Percentiles rank a stretch among this genome's conserved stretches.
Evolutionary conservation across 2,329 filamentous ascomycete species (phyloP).

Genomic region (Hypoxylon sp.): DNA sequence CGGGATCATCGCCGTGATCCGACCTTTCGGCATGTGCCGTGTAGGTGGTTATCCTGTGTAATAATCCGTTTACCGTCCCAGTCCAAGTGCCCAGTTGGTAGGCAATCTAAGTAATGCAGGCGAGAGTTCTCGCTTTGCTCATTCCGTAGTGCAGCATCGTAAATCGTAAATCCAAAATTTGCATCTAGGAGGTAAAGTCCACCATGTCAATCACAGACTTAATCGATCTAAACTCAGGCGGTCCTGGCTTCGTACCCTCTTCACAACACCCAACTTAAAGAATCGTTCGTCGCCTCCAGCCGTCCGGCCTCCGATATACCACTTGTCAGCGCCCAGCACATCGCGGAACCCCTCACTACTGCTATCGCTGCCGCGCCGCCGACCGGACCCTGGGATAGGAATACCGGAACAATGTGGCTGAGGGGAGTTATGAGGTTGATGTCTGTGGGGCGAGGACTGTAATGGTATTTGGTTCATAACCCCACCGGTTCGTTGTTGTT

Average conservation of each 20-base stretch:
- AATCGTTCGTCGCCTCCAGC: constrained; percentile 81
- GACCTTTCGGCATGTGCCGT: neutral
- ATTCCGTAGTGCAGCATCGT: no score
- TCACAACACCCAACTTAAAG: constrained; percentile 81
- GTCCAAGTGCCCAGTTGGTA: neutral
- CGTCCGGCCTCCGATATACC: constrained; percentile 82
- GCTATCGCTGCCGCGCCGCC: constrained; percentile 76
- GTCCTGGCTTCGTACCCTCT: constrained; percentile 76
- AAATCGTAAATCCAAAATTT: neutral
- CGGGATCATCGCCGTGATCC: constrained; percentile 5
- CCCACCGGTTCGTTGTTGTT: constrained; percentile 35
- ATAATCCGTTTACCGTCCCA: constrained; percentile 7
- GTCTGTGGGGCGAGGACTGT: constrained; percentile 42
- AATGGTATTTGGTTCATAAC: constrained; percentile 46
- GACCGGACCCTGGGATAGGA: constrained; percentile 45
- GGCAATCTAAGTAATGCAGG: no score
- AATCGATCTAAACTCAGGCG: constrained; percentile 77
- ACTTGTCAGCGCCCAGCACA: constrained; percentile 75
- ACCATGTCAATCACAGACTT: constrained; percentile 65
- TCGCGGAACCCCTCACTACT: constrained; percentile 80
- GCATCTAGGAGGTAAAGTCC: neutral
- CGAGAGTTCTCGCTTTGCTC: no score
- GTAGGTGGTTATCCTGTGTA: neutral
- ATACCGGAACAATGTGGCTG: constrained; percentile 31
- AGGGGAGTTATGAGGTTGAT: constrained; percentile 24